These are phyloP conservation scores for Phyllachora maydis DNA, from an alignment of 2,329 filamentous ascomycete species.

Conservation along the genomic window DNA sequence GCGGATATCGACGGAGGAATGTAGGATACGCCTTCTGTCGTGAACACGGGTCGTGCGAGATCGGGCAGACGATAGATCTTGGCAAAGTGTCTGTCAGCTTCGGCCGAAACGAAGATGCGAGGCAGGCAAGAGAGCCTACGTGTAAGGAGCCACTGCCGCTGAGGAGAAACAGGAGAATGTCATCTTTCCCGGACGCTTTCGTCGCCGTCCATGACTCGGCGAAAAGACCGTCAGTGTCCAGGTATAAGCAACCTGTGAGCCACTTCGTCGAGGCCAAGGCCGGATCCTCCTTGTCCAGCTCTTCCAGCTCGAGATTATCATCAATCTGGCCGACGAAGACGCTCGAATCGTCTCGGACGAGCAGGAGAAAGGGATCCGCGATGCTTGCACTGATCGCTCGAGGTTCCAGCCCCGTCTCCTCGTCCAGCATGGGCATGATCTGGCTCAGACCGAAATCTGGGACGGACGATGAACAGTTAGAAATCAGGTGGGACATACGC, in stretches of 20 bases:
- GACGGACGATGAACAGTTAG: too few relatives aligned
- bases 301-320: slow-evolving; percentile 65
- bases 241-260: slow-evolving; percentile 67
- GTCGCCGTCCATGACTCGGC: slow-evolving; percentile 17
- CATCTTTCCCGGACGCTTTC: slow-evolving; percentile 17
- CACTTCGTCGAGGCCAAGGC: slow-evolving; percentile 44
- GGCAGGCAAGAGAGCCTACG: slow-evolving; percentile 32
- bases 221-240: slow-evolving; percentile 39
- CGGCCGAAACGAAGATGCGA: too few relatives aligned
- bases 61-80: slow-evolving; percentile 63
- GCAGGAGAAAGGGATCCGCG: slow-evolving; percentile 64
- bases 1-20: slow-evolving; percentile 56
- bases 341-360: slow-evolving; percentile 69
- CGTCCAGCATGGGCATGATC: slow-evolving; percentile 83
- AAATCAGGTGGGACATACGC: too few relatives aligned
- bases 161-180: slow-evolving; percentile 56
- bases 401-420: slow-evolving; percentile 66
- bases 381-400: slow-evolving; percentile 66
- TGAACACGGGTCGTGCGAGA: slow-evolving; percentile 48
- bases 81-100: slow-evolving; percentile 29
- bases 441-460: slow-evolving; percentile 71
- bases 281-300: slow-evolving; percentile 44
- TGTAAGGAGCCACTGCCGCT: slow-evolving; percentile 54
- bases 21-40: slow-evolving; percentile 57
- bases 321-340: slow-evolving; percentile 64